Evolutionary conservation across 345 rosid genomes (phyloP), one percentile per base, ranked within the genome.

Genomic region (Salix dunnii): DNA sequence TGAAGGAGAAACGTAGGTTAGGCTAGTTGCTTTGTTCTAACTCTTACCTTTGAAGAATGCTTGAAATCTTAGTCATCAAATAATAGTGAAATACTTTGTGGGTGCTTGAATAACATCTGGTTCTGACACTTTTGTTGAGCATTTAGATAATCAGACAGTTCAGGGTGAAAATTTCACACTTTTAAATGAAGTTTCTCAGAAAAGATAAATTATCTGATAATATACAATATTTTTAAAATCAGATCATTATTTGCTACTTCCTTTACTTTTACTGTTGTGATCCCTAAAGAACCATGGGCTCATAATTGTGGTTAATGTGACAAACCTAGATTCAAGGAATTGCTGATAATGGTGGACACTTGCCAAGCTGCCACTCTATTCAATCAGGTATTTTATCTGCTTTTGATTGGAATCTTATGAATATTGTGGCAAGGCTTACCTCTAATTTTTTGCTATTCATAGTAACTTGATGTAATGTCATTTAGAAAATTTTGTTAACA

Each of bases 351-450:
- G 98, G 98, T 93, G 86, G 99, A 96, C 81, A 96, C 98, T 78
- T 96, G 99, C 82, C 99, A 96, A 90, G 99, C 98, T 69, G 91
- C 98, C 72, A 96, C 99, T 81, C 97, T 96, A 76, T 96, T 93
- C 80, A 87, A 89, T 79, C 98, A 96, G 97, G 99, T 95, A 63
- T 71, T 70, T 77, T 17, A 67, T 79, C 77, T 61, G 73, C 36
- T 35, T 75, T 13, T 16, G 27, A 3, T 36, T 8, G 28, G 33
- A 5, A 43, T 38, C 23, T 31, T 14, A 63, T 3, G 72, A 70
- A 16, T 60, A 51, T 46, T 12, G 31, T 60, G 46, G 25, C 18
- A 61, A 55, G 11, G 14, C 48, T 27, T 27, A 1, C 23, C 20
- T 35, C 17, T 33, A 3, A 40, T 28, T 67, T 64, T 5, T 33